phyloP scores from a whole-genome alignment of 768 basidiomycete genomes.

The Daedalea quercina region DNA sequence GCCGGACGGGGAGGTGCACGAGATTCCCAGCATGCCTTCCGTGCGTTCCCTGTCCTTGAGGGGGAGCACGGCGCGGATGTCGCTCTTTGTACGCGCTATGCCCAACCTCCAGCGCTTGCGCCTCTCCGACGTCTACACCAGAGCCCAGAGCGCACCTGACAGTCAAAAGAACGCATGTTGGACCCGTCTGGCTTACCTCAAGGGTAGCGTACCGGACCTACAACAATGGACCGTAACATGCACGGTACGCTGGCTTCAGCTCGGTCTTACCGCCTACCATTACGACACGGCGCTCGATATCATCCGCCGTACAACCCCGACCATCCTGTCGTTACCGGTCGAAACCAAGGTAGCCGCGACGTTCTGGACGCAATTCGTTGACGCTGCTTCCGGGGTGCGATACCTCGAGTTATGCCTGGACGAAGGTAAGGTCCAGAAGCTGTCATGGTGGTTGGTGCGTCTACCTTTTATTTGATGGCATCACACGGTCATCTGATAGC shows the following conservation, averaged over 20 bases:
- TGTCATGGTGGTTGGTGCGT: constrained; percentile 11
- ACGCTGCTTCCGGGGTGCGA: neutral
- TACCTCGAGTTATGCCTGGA: constrained; percentile 13
- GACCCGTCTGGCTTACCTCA: neutral
- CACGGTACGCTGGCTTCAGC: constrained; percentile 1
- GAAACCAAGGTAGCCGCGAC: constrained; percentile 1
- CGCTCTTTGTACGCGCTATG: constrained; percentile 1
- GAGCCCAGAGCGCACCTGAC: neutral
- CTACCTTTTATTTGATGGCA: neutral
- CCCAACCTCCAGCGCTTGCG: constrained; percentile 1
- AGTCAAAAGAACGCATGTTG: neutral
- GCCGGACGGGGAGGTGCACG: constrained; percentile 2
- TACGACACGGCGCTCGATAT: constrained; percentile 5
- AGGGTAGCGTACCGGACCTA: constrained; percentile 2
- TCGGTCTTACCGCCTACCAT: constrained; percentile 11
- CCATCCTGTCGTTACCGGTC: constrained; percentile 10
- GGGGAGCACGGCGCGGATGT: constrained; percentile 3
- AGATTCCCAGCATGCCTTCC: constrained; percentile 3
- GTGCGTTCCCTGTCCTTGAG: neutral
- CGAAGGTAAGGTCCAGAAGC: constrained; percentile 6
- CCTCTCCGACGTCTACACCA: neutral
- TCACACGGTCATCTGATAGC: neutral
- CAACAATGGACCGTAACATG: constrained; percentile 1
- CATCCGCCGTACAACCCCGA: constrained; percentile 9
- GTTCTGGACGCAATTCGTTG: neutral